Base-by-base conservation (phyloP, 176 grass and related monocot genomes). In the Typha latifolia region DNA sequence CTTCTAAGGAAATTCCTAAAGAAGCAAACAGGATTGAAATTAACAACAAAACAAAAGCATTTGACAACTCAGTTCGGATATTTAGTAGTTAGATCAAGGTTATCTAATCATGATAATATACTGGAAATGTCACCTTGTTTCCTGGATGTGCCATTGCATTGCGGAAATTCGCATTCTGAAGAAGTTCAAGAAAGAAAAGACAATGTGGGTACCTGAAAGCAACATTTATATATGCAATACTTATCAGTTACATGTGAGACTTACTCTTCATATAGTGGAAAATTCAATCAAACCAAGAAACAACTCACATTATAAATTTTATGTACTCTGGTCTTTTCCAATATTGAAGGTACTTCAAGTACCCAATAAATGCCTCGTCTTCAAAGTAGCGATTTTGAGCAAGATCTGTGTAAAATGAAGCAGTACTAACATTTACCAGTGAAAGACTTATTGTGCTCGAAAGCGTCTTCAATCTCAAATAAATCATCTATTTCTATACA, bases 101-200 rank as follows among this genome's bases (percentile, higher is more conserved):
- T 10, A 6, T 10, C 37, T 9, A 43, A 59, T 19, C 20, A 64
- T 27, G 19, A 9, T 48, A 55, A 70, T 59, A 32, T 18, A 43
- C 31, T 61, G 64, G 56, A 55, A 55, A 68, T 4, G 70, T 74
- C 37, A 97, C 94, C 89, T 97, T 97, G 89, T 62, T 97, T 77
- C 82, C 86, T 61, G 94, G 94, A 90, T 93, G 94, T 66, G 94
- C 94, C 94, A 92, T 93, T 63, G 83, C 89, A 78, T 82, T 90
- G 13, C 85, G 83, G 57, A 97, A 97, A 73, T 92, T 97, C 48
- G 78, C 80, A 72, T 92, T 97, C 85, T 93, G 94, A 9, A 97
- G 94, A 76, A 97, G 94, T 67, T 97, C 86, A 70, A 92, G 94
- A 86, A 97, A 97, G 78, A 82, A 93, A 80, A 97, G 94, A 64